Evolutionary conservation across 345 rosid genomes (phyloP).

Genomic region (Eutrema japonicum): DNA sequence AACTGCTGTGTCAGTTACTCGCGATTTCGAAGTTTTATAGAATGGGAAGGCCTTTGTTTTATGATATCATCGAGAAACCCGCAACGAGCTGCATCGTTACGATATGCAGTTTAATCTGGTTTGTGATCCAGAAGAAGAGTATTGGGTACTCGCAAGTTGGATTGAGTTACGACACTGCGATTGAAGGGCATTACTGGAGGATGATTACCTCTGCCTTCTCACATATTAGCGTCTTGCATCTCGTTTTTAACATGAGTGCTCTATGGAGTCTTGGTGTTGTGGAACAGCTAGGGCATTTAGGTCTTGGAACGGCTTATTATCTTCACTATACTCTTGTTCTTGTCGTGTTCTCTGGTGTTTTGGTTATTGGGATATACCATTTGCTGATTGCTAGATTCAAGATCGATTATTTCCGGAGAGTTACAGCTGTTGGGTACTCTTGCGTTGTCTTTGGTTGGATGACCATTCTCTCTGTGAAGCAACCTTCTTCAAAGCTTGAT

Average conservation of each 20-base stretch:
- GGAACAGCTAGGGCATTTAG: constrained; percentile 69
- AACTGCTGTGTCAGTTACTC: neutral
- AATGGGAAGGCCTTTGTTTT: constrained; percentile 89
- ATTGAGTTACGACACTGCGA: constrained; percentile 76
- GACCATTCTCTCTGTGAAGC: constrained; percentile 93
- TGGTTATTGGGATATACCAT: constrained; percentile 82
- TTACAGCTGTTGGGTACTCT: constrained; percentile 97
- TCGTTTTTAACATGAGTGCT: constrained; percentile 96
- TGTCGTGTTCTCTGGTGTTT: constrained; percentile 70
- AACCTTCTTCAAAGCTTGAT: constrained; percentile 88
- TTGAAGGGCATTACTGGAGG: constrained; percentile 93
- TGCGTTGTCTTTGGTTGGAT: constrained; percentile 99
- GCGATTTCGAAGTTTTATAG: neutral
- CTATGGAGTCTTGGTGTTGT: constrained; percentile 96
- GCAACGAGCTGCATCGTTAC: constrained; percentile 82
- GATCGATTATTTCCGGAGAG: constrained; percentile 84
- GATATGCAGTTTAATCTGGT: constrained; percentile 78
- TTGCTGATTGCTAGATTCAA: constrained; percentile 75
- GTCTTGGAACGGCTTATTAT: constrained; percentile 82
- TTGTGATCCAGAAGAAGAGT: constrained; percentile 85
- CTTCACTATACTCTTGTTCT: constrained; percentile 89
- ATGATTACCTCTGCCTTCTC: constrained; percentile 95
- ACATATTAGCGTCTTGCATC: constrained; percentile 89
- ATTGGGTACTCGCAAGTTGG: constrained; percentile 93
- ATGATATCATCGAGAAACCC: constrained; percentile 82